A percentile compares a stretch with the other conserved stretches of the same genome.
phyloP scores from a whole-genome alignment of 2,329 filamentous ascomycete genomes.

The Monosporascus ibericus region DNA sequence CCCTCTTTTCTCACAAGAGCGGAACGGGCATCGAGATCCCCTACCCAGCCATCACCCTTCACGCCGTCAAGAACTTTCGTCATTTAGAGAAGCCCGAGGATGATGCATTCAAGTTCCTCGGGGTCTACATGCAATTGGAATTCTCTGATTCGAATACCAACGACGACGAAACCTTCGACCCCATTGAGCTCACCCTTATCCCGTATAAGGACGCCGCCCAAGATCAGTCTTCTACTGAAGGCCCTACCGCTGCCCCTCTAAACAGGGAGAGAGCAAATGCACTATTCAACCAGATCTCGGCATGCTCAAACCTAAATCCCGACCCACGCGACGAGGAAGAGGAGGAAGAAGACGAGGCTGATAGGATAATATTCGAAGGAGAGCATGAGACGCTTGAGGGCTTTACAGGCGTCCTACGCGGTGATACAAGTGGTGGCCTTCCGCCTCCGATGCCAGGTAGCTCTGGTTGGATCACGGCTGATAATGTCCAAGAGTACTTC shows the following conservation, averaged over 20 bases:
- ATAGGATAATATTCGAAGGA: conserved; percentile 52
- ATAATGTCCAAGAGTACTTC: conserved; percentile 81
- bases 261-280: conserved; percentile 32
- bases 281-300: conserved; percentile 65
- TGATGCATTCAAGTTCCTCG: conserved; percentile 33
- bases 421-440: conserved; percentile 42
- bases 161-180: conserved; percentile 58
- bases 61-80: conserved; percentile 61
- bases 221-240: conserved; percentile 24
- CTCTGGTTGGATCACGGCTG: conserved; percentile 81
- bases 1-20: conserved; percentile 54
- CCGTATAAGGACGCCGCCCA: conserved; percentile 33
- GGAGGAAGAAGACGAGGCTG: conserved; percentile 42
- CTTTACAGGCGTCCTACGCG: conserved; percentile 47
- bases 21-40: conserved; percentile 61
- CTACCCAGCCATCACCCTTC: conserved; percentile 69
- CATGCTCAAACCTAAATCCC: conserved; percentile 70
- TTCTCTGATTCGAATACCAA: conserved; percentile 52
- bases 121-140: conserved; percentile 63
- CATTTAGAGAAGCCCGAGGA: conserved; percentile 29
- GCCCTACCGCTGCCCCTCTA: conserved; percentile 17
- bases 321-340: conserved; percentile 57
- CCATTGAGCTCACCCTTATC: conserved; percentile 62
- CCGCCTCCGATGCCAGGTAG: conserved; percentile 68
- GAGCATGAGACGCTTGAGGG: conserved; percentile 51